These are phyloP conservation scores for Pyrus hybrid DNA, from an alignment of 331 rosid species.

Conservation along the genomic window DNA sequence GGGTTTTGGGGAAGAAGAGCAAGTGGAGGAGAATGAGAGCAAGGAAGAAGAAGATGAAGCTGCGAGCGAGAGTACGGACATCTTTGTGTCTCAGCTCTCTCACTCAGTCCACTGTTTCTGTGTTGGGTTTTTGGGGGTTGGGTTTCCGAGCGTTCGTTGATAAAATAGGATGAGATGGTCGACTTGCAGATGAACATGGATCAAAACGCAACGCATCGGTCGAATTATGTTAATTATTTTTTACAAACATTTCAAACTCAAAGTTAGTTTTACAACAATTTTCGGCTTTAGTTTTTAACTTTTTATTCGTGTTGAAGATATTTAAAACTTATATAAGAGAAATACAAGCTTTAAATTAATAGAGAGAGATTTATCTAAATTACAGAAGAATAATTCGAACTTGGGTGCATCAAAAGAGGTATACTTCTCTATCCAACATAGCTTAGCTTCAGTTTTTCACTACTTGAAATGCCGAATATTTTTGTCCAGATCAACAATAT, in stretches of 20 bases:
- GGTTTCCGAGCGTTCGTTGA: background rate
- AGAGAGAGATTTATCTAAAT: too few relatives aligned
- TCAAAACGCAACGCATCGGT: constrained; percentile 2
- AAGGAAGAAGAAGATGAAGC: constrained; percentile 41
- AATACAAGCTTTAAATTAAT: too few relatives aligned
- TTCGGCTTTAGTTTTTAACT: too few relatives aligned
- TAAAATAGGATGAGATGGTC: constrained; percentile 14
- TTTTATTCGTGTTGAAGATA: too few relatives aligned
- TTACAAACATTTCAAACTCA: background rate
- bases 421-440: too few relatives aligned
- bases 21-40: constrained; percentile 16
- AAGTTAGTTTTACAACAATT: too few relatives aligned
- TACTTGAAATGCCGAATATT: too few relatives aligned
- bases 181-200: background rate
- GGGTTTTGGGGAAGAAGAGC: constrained; percentile 20
- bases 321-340: too few relatives aligned
- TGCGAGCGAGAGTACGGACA: constrained; percentile 52
- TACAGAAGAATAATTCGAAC: too few relatives aligned
- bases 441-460: accelerated
- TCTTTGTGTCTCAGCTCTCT: background rate
- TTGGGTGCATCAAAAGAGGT: accelerated
- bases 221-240: background rate
- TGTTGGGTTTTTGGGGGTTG: background rate
- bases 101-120: background rate
- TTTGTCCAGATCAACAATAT: too few relatives aligned